Conservation (phyloP, 345 rosid genomes). For the Citrus mangshanensis region DNA sequence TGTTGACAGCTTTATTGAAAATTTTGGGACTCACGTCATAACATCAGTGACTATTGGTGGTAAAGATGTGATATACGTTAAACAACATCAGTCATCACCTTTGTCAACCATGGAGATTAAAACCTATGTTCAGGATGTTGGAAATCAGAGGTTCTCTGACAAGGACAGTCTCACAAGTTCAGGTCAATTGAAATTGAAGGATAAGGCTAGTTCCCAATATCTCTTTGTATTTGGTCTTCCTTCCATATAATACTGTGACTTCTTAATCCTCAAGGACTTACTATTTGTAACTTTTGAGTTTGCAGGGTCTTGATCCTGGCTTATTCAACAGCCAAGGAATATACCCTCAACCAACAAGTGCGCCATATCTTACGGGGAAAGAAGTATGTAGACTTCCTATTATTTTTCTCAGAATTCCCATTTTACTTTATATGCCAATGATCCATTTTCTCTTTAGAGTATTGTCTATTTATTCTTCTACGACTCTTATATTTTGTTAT, state of each 20-base stretch:
- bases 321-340: conserved; percentile 71
- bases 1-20: conserved; percentile 64
- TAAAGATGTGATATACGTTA: conserved; percentile 66
- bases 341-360: conserved; percentile 68
- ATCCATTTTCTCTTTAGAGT: not conserved
- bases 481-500: not conserved
- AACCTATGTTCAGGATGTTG: conserved; percentile 59
- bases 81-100: conserved; percentile 68
- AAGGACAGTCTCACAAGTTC: conserved; percentile 35
- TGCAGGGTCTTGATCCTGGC: conserved; percentile 59
- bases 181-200: conserved; percentile 56
- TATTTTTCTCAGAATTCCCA: not conserved
- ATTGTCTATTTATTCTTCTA: not conserved
- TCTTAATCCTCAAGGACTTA: conserved; percentile 2
- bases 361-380: conserved; percentile 54
- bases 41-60: conserved; percentile 75
- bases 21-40: conserved; percentile 68
- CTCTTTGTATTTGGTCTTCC: not conserved
- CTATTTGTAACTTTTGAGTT: conserved; percentile 11
- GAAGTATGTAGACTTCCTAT: conserved; percentile 40
- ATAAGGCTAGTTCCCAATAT: conserved; percentile 56
- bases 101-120: conserved; percentile 56
- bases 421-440: not conserved
- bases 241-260: not conserved
- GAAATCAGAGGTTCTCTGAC: conserved; percentile 64